Evolutionary conservation across 2,329 filamentous ascomycete species (phyloP).

Genomic region (Fusarium continuum): DNA sequence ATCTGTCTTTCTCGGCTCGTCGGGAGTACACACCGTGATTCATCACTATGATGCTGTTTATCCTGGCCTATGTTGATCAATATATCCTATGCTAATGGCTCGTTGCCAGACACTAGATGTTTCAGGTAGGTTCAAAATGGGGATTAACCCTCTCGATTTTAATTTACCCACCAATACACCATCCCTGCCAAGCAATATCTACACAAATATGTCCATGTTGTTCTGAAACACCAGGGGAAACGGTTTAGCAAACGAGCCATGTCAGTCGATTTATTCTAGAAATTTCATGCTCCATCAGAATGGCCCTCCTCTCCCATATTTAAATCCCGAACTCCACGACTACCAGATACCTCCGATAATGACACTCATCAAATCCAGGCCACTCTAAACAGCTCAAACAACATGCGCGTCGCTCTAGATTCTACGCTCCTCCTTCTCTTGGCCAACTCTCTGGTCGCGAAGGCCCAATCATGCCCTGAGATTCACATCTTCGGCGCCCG

Average conservation of each 20-base stretch:
- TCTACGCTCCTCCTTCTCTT: constrained; percentile 9
- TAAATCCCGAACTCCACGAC: neutral
- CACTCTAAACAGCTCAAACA: neutral
- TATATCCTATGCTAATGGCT: neutral
- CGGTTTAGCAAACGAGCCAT: neutral
- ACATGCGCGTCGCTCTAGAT: constrained; percentile 22
- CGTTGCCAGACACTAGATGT: neutral
- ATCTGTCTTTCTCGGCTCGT: neutral
- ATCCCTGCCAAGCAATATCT: accelerated
- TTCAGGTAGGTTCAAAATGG: neutral
- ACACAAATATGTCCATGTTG: neutral
- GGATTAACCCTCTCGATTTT: neutral
- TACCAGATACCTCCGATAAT: neutral
- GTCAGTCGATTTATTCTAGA: neutral
- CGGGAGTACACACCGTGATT: neutral
- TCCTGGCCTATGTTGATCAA: neutral
- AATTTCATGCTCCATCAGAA: constrained; percentile 1
- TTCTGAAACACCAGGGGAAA: constrained; percentile 1
- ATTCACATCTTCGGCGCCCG: constrained; percentile 59
- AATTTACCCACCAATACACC: constrained; percentile 11
- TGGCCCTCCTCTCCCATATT: neutral
- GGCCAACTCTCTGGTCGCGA: constrained; percentile 7
- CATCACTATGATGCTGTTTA: neutral
- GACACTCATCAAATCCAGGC: neutral
- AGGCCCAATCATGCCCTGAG: constrained; percentile 48